Evolutionary conservation across 768 basidiomycete genomes (phyloP).

Genomic region (Tricholomella constricta): DNA sequence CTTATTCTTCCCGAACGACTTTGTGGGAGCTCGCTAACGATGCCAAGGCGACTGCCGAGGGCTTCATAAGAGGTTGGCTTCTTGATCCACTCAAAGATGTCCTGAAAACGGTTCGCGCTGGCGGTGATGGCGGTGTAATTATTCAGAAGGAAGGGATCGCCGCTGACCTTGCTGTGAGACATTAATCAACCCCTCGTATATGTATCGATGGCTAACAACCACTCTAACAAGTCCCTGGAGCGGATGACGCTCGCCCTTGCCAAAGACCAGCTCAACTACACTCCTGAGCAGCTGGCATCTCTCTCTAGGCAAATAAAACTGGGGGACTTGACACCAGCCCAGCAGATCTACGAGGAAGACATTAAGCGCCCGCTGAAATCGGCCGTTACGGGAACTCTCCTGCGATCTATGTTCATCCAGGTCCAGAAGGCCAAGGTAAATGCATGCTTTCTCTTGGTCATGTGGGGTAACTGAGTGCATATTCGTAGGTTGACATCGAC

Average conservation of each 20-base stretch:
- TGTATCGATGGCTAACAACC: background rate
- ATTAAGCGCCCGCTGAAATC: conserved; percentile 86
- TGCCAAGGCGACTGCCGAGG: conserved; percentile 62
- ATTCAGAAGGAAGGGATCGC: conserved; percentile 80
- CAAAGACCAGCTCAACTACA: conserved; percentile 73
- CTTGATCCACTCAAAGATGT: conserved; percentile 85
- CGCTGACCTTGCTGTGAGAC: conserved; percentile 78
- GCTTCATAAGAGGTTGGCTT: conserved; percentile 83
- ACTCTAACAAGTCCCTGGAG: conserved; percentile 70
- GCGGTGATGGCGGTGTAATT: conserved; percentile 74
- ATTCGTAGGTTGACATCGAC: conserved; percentile 81
- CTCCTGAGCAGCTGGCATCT: conserved; percentile 59
- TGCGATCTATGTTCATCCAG: conserved; percentile 87
- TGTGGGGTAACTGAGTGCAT: too few species aligned
- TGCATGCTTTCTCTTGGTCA: background rate
- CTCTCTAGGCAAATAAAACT: conserved; percentile 66
- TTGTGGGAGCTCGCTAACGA: conserved; percentile 59
- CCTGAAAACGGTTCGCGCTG: conserved; percentile 78
- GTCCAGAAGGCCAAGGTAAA: conserved; percentile 91
- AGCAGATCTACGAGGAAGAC: conserved; percentile 89
- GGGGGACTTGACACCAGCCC: conserved; percentile 86
- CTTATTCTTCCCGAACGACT: conserved; percentile 62
- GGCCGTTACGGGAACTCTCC: conserved; percentile 74
- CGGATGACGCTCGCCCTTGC: conserved; percentile 90
- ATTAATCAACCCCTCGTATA: background rate